Conservation (phyloP, 2,329 filamentous ascomycete genomes). For the Paradendryphiella salina region DNA sequence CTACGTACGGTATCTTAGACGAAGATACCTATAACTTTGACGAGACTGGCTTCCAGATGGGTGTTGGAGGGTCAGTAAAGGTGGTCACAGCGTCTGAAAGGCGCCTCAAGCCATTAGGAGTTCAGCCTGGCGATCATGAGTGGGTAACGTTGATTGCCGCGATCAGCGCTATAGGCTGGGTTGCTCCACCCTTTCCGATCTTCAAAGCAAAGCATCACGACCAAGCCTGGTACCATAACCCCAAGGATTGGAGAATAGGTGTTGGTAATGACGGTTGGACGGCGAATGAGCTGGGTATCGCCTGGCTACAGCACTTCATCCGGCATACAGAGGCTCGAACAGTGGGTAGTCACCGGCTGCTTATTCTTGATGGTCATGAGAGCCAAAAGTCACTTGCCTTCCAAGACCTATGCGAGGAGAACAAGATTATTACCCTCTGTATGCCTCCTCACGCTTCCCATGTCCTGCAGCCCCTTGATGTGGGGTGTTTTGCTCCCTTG, state of each 20-base stretch:
- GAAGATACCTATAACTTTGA: too few relatives aligned
- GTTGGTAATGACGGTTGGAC: conserved; percentile 43
- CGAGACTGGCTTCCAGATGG: conserved; percentile 20
- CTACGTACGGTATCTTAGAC: conserved; percentile 16
- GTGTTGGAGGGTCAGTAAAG: conserved; percentile 9
- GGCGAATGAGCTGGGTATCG: conserved; percentile 40
- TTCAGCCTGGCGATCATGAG: conserved; percentile 19
- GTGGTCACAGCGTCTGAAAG: conserved; percentile 13
- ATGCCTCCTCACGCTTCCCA: too few relatives aligned
- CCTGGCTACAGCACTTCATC: conserved; percentile 46
- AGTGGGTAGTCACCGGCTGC: conserved; percentile 37
- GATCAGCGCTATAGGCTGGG: conserved; percentile 15
- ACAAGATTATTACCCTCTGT: conserved; percentile 49
- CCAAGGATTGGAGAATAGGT: conserved; percentile 30
- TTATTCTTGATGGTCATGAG: conserved; percentile 47
- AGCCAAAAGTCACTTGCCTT: conserved; percentile 46
- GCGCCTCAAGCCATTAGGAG: conserved; percentile 1
- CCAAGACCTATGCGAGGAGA: conserved; percentile 38
- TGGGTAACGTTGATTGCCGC: conserved; percentile 15
- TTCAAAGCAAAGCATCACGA: conserved; percentile 12
- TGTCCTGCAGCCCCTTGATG: too few relatives aligned
- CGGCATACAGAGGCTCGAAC: conserved; percentile 28
- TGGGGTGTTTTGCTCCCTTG: conserved; percentile 37
- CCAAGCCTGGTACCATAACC: conserved; percentile 12
- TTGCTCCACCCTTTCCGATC: conserved; percentile 18